These are phyloP conservation scores for Neurospora pannonica DNA, from an alignment of 495 filamentous ascomycete species.

Conservation along the genomic window DNA sequence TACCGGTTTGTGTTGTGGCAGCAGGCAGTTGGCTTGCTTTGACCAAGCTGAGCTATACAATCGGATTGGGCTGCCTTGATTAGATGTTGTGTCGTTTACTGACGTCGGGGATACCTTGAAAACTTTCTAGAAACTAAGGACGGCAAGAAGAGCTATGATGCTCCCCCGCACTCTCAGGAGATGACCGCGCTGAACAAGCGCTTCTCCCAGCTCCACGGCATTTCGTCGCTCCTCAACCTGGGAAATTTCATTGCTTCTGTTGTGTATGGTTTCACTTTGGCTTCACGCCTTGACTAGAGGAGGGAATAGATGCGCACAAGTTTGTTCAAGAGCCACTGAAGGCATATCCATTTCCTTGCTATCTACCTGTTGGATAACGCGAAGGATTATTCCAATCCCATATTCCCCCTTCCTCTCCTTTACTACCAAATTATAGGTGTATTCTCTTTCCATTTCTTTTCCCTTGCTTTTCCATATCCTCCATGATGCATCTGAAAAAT, in stretches of 20 bases:
- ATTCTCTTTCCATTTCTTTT: not conserved
- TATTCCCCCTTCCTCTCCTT: not conserved
- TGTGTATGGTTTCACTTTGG: conserved; percentile 64
- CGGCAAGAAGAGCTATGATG: conserved; percentile 73
- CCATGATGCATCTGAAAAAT: not conserved
- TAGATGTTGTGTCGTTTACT: not conserved
- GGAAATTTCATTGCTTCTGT: conserved; percentile 54
- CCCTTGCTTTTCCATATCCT: not conserved
- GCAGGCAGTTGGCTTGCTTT: not conserved
- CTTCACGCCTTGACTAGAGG: conserved; percentile 39
- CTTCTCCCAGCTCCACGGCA: conserved; percentile 71
- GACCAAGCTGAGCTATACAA: not conserved
- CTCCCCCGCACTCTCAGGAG: conserved; percentile 62
- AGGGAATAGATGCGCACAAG: conserved; percentile 1
- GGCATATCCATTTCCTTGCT: not conserved
- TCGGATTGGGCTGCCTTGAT: not conserved
- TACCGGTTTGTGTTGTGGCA: not conserved
- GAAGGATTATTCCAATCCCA: not conserved
- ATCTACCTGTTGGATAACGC: not conserved
- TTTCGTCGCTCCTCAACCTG: conserved; percentile 67
- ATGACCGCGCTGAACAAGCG: conserved; percentile 73
- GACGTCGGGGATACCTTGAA: not conserved
- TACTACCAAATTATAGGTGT: not conserved
- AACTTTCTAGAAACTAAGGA: conserved; percentile 42
- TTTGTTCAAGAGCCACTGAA: not conserved